Evolutionary conservation across 2,329 filamentous ascomycete species (phyloP).

Genomic region (Monosporascus sp.): DNA sequence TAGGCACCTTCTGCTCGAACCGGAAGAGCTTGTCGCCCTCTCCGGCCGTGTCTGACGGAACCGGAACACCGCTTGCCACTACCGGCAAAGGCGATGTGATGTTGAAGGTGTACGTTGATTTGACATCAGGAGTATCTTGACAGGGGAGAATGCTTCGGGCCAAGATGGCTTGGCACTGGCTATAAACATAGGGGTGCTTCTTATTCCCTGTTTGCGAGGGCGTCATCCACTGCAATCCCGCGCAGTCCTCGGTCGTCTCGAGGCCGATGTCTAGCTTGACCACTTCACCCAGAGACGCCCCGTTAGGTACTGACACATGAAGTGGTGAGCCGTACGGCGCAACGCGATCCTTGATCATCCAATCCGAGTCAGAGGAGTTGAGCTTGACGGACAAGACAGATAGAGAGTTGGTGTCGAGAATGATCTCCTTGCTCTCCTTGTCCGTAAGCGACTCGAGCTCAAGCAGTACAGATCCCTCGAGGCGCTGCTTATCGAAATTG

Average conservation of each 20-base stretch:
- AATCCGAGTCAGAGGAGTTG: slow-evolving; percentile 58
- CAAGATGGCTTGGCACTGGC: slow-evolving; percentile 95
- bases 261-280: slow-evolving; percentile 60
- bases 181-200: slow-evolving; percentile 96
- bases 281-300: slow-evolving; percentile 46
- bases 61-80: slow-evolving; percentile 77
- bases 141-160: slow-evolving; percentile 91
- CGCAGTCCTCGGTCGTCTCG: slow-evolving; percentile 81
- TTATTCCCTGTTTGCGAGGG: slow-evolving; percentile 92
- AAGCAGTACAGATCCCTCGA: slow-evolving; percentile 72
- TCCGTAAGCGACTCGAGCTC: slow-evolving; percentile 73
- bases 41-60: slow-evolving; percentile 38
- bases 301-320: slow-evolving; percentile 55
- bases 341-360: slow-evolving; percentile 62
- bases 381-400: slow-evolving; percentile 68
- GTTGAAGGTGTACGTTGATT: slow-evolving; percentile 88
- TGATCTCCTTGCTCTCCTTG: slow-evolving; percentile 66
- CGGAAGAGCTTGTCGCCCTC: slow-evolving; percentile 65
- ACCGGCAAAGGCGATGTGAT: slow-evolving; percentile 83
- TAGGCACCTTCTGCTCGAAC: slow-evolving; percentile 87
- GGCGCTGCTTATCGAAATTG: slow-evolving; percentile 72
- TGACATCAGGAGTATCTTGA: slow-evolving; percentile 95
- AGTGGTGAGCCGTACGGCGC: slow-evolving; percentile 74
- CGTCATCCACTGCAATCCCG: slow-evolving; percentile 91
- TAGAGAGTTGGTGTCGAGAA: slow-evolving; percentile 85